These are phyloP conservation scores for Skeletonema costatum DNA, from an alignment of 108 stramenopile genomes.

Conservation along the genomic window DNA sequence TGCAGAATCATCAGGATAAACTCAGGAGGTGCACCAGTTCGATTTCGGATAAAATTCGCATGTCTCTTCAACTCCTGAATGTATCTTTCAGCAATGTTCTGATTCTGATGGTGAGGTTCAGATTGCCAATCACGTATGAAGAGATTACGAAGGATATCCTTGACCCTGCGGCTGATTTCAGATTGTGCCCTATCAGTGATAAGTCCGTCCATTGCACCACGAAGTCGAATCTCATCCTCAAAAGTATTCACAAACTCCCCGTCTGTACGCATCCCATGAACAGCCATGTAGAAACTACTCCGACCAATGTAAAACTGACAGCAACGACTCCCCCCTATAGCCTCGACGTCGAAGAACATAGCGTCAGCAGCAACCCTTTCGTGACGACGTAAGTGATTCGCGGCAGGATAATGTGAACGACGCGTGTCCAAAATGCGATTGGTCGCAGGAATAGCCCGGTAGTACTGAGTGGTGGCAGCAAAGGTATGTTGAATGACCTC, in stretches of 20 bases:
- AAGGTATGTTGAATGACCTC: not conserved
- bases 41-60: not conserved
- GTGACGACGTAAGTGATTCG: not conserved
- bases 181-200: constrained; percentile 22
- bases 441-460: not conserved
- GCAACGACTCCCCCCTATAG: not conserved
- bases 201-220: constrained; percentile 21
- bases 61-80: not conserved
- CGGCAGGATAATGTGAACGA: not conserved
- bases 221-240: constrained; percentile 33
- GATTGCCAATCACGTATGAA: constrained; percentile 20
- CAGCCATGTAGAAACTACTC: not conserved
- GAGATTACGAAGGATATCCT: constrained; percentile 19
- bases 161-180: constrained; percentile 13
- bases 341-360: not conserved
- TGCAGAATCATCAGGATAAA: not conserved
- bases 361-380: not conserved
- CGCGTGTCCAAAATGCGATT: not conserved
- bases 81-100: not conserved
- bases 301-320: not conserved
- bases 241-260: constrained; percentile 20
- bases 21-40: not conserved
- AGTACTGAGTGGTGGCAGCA: not conserved
- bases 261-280: constrained; percentile 24
- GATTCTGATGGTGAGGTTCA: not conserved